Evolutionary conservation across 129 eudicot genomes (phyloP).

Genomic region (Flaveria linearis): DNA sequence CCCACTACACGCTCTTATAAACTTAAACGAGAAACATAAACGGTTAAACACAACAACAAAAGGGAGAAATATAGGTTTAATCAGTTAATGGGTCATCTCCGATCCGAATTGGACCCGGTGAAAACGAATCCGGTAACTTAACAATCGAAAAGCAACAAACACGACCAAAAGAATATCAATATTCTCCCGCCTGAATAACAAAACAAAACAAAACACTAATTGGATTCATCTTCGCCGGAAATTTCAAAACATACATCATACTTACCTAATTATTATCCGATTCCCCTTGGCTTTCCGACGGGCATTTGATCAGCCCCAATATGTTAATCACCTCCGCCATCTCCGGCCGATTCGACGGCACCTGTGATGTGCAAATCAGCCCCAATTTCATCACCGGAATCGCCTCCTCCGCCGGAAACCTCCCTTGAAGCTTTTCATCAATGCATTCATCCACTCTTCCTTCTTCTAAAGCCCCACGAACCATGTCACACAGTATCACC

Average conservation of each 20-base stretch:
- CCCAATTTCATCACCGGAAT: constrained; percentile 87
- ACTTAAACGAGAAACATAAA: background rate
- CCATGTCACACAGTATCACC: constrained; percentile 89
- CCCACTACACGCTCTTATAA: background rate
- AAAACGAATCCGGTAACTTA: constrained; percentile 75
- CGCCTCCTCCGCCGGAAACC: constrained; percentile 79
- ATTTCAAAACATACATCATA: constrained; percentile 5
- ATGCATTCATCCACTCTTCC: constrained; percentile 90
- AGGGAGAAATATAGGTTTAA: constrained; percentile 15
- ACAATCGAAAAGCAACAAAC: constrained; percentile 15
- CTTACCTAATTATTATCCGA: constrained; percentile 32
- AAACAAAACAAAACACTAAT: constrained; percentile 23
- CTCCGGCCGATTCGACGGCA: constrained; percentile 93
- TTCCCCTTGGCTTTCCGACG: constrained; percentile 73
- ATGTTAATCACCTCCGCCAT: constrained; percentile 93
- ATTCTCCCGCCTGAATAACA: constrained; percentile 15
- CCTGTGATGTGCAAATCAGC: constrained; percentile 90
- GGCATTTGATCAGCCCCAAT: constrained; percentile 86
- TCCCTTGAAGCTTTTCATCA: constrained; percentile 70
- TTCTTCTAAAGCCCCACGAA: constrained; percentile 84
- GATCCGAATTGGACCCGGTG: constrained; percentile 61
- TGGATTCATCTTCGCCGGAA: constrained; percentile 74
- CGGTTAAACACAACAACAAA: background rate
- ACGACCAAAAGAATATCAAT: constrained; percentile 35
- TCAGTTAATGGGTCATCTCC: constrained; percentile 33